A percentile compares a stretch with the other conserved stretches of the same genome.
Evolutionary conservation across 108 stramenopile species (phyloP).

Genomic region (Nitzschia putrida): DNA sequence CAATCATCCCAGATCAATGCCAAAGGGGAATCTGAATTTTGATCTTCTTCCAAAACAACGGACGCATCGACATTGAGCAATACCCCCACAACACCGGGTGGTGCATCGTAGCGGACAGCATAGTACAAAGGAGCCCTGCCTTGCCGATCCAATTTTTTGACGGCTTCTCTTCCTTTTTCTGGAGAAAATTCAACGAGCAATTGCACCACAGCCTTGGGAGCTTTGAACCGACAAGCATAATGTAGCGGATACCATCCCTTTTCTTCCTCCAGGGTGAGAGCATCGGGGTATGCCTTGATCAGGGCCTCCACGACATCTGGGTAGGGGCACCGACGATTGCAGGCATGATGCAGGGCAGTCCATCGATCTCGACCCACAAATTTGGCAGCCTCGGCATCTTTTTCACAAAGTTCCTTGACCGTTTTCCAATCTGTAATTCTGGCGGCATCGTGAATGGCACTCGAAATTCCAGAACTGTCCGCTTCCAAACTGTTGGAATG

Average conservation of each 20-base stretch:
- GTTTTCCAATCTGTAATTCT: slow-evolving; percentile 65
- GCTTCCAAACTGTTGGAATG: background rate
- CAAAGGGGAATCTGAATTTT: slow-evolving; percentile 65
- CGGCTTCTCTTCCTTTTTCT: slow-evolving; percentile 51
- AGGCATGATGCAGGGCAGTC: slow-evolving; percentile 78
- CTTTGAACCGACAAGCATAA: slow-evolving; percentile 77
- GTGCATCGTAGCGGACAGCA: slow-evolving; percentile 83
- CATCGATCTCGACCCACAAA: slow-evolving; percentile 64
- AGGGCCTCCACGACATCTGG: slow-evolving; percentile 64
- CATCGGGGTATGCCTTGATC: slow-evolving; percentile 68
- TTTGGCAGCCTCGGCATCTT: slow-evolving; percentile 56
- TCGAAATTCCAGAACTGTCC: slow-evolving; percentile 17
- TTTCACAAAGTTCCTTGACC: slow-evolving; percentile 46
- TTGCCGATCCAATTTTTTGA: slow-evolving; percentile 44
- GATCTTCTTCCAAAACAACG: slow-evolving; percentile 78
- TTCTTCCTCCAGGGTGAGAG: slow-evolving; percentile 51
- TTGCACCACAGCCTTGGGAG: slow-evolving; percentile 60
- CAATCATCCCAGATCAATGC: slow-evolving; percentile 76
- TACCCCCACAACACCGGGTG: slow-evolving; percentile 70
- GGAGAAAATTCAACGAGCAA: slow-evolving; percentile 54
- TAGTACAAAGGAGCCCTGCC: slow-evolving; percentile 72
- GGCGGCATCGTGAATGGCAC: slow-evolving; percentile 75
- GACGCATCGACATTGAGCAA: slow-evolving; percentile 63
- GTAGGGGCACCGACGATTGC: slow-evolving; percentile 73
- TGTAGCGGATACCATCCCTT: slow-evolving; percentile 78